A percentile compares a stretch with the other conserved stretches of the same genome.
These are phyloP conservation scores for Metschnikowia bowlesiae DNA, from an alignment of 805 yeast genomes.

Conservation along the genomic window DNA sequence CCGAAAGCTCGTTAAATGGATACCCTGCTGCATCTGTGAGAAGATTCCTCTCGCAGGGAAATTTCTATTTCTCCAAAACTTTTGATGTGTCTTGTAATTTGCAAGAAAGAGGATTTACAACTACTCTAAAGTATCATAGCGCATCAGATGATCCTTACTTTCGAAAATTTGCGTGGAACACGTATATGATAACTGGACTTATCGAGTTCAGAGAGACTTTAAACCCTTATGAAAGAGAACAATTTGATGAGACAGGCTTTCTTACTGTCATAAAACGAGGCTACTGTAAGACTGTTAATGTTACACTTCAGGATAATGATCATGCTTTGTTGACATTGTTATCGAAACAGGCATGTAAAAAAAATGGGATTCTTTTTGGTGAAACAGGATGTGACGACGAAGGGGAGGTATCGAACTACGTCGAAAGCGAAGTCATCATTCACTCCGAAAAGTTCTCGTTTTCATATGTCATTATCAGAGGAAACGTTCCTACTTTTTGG, in stretches of 20 bases:
- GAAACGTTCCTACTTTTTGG: conserved; percentile 56
- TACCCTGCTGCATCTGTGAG: conserved; percentile 44
- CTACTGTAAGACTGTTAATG: conserved; percentile 44
- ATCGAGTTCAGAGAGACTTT: conserved; percentile 44
- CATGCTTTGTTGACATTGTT: conserved; percentile 45
- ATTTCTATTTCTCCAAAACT: conserved; percentile 45
- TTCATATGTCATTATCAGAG: conserved; percentile 44
- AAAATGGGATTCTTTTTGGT: conserved; percentile 49
- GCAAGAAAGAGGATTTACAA: conserved; percentile 41
- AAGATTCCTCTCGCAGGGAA: conserved; percentile 42
- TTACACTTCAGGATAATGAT: conserved; percentile 24
- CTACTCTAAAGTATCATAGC: conserved; percentile 22
- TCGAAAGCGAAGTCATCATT: conserved; percentile 48
- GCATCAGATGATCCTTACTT: conserved; percentile 35
- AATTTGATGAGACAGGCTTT: conserved; percentile 46
- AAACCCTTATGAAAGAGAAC: conserved; percentile 33
- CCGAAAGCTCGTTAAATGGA: conserved; percentile 16
- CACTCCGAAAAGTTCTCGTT: conserved; percentile 39
- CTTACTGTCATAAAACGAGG: conserved; percentile 48
- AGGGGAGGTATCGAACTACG: conserved; percentile 49
- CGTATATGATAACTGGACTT: conserved; percentile 42
- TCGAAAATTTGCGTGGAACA: conserved; percentile 49
- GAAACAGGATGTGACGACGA: conserved; percentile 57
- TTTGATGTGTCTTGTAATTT: conserved; percentile 44
- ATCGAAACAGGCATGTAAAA: conserved; percentile 47